phyloP scores from a whole-genome alignment of 345 rosid genomes.

The Eucalyptus polybractea region DNA sequence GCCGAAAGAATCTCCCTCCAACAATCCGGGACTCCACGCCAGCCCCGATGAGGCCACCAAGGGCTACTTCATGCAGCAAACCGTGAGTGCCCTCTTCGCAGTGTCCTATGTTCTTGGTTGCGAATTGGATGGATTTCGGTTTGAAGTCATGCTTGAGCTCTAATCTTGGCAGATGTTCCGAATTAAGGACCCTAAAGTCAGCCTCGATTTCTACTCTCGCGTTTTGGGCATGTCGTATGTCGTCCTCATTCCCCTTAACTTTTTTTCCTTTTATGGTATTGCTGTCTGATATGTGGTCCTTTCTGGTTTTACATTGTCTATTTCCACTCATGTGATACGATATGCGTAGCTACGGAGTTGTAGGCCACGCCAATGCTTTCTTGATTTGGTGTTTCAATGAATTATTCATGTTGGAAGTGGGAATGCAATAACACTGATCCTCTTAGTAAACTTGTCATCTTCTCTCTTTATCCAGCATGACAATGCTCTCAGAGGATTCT shows the following conservation, averaged over 20 bases:
- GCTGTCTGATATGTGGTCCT: not conserved
- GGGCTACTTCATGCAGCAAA: conserved; percentile 85
- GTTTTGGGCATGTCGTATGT: conserved; percentile 97
- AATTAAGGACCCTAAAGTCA: conserved; percentile 83
- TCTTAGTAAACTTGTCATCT: not conserved
- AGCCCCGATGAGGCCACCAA: conserved; percentile 64
- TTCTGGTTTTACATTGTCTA: not conserved
- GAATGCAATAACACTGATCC: not conserved
- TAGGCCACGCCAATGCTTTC: not conserved
- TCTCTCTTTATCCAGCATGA: not conserved
- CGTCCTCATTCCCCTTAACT: not conserved
- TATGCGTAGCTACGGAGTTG: not conserved
- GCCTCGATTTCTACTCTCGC: conserved; percentile 85
- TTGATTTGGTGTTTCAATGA: not conserved
- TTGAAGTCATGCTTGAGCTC: not conserved
- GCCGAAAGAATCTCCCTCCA: conserved; percentile 54
- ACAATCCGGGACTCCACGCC: conserved; percentile 69
- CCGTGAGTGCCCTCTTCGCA: conserved; percentile 19
- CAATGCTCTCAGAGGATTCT: not conserved
- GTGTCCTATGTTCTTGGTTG: not conserved
- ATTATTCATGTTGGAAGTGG: not conserved
- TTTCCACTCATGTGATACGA: not conserved
- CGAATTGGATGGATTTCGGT: not conserved
- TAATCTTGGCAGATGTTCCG: conserved; percentile 62
- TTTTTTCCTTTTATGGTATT: not conserved